Percentiles rank a stretch among this genome's conserved stretches.
Conservation (phyloP, 1,139 yeast genomes). For the Blastobotrys indianensis region DNA sequence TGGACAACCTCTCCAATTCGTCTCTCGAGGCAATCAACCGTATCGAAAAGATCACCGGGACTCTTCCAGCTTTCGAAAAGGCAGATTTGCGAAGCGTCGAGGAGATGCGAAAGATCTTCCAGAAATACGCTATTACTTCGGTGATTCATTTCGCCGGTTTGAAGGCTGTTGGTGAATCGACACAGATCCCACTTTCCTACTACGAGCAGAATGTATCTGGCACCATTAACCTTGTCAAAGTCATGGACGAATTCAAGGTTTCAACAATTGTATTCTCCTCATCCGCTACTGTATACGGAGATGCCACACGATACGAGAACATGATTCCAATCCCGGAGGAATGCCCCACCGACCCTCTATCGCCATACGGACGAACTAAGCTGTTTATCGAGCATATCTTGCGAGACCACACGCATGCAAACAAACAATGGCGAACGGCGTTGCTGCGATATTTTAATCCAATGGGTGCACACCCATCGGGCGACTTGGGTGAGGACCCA, state of each 20-base stretch:
- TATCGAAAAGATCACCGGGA: conserved; percentile 50
- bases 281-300: conserved; percentile 82
- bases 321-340: conserved; percentile 79
- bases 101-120: conserved; percentile 45
- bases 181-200: conserved; percentile 62
- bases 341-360: conserved; percentile 71
- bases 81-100: conserved; percentile 54
- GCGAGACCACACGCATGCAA: conserved; percentile 49
- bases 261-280: conserved; percentile 67
- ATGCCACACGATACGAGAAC: conserved; percentile 64
- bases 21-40: conserved; percentile 63
- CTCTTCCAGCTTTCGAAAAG: conserved; percentile 50
- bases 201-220: conserved; percentile 68
- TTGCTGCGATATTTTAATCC: conserved; percentile 75
- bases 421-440: conserved; percentile 54
- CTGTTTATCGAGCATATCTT: conserved; percentile 57
- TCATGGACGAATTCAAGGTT: conserved; percentile 45
- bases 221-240: conserved; percentile 52
- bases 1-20: conserved; percentile 67
- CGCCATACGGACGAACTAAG: conserved; percentile 76
- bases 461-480: conserved; percentile 81
- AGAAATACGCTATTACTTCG: conserved; percentile 46
- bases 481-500: conserved; percentile 75
- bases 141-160: conserved; percentile 84
- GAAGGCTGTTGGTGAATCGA: conserved; percentile 82